Conservation (phyloP, 78 protist species). For the Monocercomonoides exilis region DNA sequence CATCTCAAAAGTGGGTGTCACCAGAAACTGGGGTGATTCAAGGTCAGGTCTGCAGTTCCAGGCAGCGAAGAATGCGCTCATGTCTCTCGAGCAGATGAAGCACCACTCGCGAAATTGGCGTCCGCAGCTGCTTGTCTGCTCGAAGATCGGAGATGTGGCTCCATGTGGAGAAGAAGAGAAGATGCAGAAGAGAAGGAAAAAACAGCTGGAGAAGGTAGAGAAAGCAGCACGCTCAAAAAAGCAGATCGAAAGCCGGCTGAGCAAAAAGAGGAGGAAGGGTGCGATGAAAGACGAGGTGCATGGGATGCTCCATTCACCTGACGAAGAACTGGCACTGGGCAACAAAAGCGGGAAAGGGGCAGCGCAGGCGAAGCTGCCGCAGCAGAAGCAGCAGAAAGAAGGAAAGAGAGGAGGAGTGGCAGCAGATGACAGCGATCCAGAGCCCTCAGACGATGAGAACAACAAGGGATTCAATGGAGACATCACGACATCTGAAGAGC, state of each 20-base stretch:
- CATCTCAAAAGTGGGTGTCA: too few relatives aligned
- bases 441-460: too few relatives aligned
- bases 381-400: too few relatives aligned
- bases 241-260: neutral
- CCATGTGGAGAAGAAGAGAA: too few relatives aligned
- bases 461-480: too few relatives aligned
- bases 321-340: neutral
- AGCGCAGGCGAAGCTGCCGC: too few relatives aligned
- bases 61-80: neutral
- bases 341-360: neutral
- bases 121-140: constrained; percentile 18
- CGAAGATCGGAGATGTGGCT: neutral
- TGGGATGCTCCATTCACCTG: neutral
- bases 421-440: too few relatives aligned
- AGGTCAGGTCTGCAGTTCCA: constrained; percentile 10
- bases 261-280: neutral
- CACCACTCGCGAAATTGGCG: neutral
- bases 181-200: too few relatives aligned
- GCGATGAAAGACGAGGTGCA: neutral
- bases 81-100: neutral
- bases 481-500: too few relatives aligned
- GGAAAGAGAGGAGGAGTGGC: neutral
- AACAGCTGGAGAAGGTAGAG: too few relatives aligned
- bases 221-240: too few relatives aligned
- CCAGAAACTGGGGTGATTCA: neutral